phyloP scores from a whole-genome alignment of 2,329 filamentous ascomycete species.

The Aspergillus ochraceoroseus region DNA sequence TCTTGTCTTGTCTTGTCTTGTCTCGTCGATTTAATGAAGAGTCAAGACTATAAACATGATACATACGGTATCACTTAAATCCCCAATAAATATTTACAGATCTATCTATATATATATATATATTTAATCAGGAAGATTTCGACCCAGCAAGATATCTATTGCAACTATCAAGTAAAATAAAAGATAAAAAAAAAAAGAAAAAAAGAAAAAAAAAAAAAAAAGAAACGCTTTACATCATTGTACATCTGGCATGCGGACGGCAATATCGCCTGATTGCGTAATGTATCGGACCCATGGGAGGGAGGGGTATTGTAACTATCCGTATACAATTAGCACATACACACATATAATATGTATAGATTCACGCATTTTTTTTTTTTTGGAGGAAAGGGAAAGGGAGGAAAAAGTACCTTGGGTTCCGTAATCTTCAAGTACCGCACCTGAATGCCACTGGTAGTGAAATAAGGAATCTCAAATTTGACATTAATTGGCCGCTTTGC shows the following conservation, averaged over 20 bases:
- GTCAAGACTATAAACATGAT: too few species aligned
- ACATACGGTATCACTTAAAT: too few species aligned
- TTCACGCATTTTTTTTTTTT: too few species aligned
- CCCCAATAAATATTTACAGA: background rate
- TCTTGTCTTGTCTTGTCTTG: too few species aligned
- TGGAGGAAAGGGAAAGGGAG: background rate
- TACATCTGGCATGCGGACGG: conserved; percentile 87
- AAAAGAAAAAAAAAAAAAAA: conserved; percentile 7
- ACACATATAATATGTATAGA: too few species aligned
- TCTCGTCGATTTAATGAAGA: too few species aligned
- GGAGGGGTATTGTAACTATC: conserved; percentile 91
- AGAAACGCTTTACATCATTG: conserved; percentile 50
- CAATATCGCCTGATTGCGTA: conserved; percentile 95
- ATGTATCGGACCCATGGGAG: conserved; percentile 98
- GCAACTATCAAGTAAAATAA: conserved; percentile 5
- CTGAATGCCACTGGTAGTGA: conserved; percentile 98
- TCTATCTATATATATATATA: background rate
- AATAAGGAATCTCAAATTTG: conserved; percentile 99
- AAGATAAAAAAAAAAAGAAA: background rate
- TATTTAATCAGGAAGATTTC: background rate
- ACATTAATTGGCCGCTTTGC: conserved; percentile 95
- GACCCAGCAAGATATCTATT: conserved; percentile 11
- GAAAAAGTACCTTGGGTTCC: conserved; percentile 82
- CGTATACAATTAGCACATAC: too few species aligned
- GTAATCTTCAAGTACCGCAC: conserved; percentile 99